These are phyloP conservation scores for Thielaviopsis musarum DNA, from an alignment of 2,329 filamentous ascomycete genomes.

Conservation along the genomic window DNA sequence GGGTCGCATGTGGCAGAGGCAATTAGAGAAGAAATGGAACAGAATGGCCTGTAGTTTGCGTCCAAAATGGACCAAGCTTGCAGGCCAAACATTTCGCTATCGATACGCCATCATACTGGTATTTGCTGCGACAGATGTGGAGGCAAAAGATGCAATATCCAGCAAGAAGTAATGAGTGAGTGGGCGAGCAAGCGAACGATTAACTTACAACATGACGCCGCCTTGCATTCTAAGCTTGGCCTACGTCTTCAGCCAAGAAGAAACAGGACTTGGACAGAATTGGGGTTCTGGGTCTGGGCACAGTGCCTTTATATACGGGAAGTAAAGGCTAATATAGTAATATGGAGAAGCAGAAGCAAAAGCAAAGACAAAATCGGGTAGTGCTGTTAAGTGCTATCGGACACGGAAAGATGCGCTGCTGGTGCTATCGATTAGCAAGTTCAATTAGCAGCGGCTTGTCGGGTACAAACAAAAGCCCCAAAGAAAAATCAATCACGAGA, in stretches of 20 bases:
- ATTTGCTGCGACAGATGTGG: background rate
- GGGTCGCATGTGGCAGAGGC: background rate
- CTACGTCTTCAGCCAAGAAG: background rate
- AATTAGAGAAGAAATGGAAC: background rate
- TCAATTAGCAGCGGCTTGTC: too few species aligned
- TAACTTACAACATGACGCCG: slow-evolving; percentile 7
- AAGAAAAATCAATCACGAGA: slow-evolving; percentile 8
- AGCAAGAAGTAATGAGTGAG: background rate
- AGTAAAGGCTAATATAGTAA: too few species aligned
- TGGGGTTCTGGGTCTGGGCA: background rate
- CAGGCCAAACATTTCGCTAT: background rate
- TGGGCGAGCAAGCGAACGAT: background rate
- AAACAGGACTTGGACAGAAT: background rate
- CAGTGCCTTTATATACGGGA: too few species aligned
- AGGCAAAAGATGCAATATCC: too few species aligned
- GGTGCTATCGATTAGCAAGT: too few species aligned
- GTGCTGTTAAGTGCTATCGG: too few species aligned
- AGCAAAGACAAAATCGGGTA: too few species aligned
- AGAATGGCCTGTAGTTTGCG: background rate
- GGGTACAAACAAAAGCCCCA: background rate
- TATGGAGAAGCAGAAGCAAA: too few species aligned
- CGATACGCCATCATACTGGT: background rate
- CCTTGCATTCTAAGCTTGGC: background rate
- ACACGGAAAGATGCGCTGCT: too few species aligned
- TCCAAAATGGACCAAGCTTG: background rate